phyloP scores from a whole-genome alignment of 352 stramenopile species.

The Phytophthora vignae region DNA sequence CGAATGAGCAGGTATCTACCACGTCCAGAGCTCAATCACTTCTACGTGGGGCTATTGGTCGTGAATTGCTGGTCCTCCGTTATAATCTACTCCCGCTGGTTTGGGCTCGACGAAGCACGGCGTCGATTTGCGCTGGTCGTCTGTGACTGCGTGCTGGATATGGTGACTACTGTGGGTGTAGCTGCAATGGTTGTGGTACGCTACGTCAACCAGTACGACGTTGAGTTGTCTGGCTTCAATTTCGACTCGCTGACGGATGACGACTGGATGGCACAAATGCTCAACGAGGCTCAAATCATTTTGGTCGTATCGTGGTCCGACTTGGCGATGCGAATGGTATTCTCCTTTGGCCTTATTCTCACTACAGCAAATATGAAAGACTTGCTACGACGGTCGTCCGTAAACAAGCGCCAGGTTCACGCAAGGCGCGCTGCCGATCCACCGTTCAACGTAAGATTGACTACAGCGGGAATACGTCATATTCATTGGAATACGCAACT shows the following conservation, averaged over 20 bases:
- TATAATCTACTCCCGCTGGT: constrained; percentile 29
- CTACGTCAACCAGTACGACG: constrained; percentile 25
- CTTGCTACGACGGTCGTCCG: constrained; percentile 6
- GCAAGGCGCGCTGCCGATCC: neutral
- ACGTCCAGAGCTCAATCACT: constrained; percentile 31
- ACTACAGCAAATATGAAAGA: constrained; percentile 30
- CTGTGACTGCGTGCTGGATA: constrained; percentile 31
- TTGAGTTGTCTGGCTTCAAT: neutral
- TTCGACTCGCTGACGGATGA: constrained; percentile 16
- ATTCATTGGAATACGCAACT: neutral
- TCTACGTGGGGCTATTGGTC: constrained; percentile 39
- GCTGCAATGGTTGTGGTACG: constrained; percentile 15
- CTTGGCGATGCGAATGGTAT: constrained; percentile 22
- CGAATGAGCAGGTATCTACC: constrained; percentile 37
- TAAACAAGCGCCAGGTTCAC: neutral
- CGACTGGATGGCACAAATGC: constrained; percentile 20
- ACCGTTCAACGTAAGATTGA: neutral
- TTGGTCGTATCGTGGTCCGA: constrained; percentile 39
- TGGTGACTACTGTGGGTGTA: constrained; percentile 35
- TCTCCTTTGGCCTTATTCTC: constrained; percentile 28
- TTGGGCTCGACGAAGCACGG: constrained; percentile 16
- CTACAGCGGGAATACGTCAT: neutral
- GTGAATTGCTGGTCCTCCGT: constrained; percentile 37
- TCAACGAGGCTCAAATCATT: constrained; percentile 37
- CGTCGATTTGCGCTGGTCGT: constrained; percentile 29